Base-by-base conservation (phyloP, 2,329 filamentous ascomycete genomes). In the Fusarium domesticum region DNA sequence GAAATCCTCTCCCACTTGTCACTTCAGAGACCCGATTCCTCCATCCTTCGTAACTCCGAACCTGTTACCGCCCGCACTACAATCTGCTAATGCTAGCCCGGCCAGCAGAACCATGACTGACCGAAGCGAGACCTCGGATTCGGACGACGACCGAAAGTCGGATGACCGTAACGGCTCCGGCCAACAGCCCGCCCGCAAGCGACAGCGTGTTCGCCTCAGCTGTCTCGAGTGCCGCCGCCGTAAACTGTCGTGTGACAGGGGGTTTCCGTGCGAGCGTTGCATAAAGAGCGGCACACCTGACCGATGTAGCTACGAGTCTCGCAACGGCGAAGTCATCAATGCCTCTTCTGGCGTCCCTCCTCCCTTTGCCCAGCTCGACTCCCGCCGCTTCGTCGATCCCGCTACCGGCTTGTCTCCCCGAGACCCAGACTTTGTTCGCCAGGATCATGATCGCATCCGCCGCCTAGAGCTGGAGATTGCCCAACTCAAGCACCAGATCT, bases 231-330 rank as follows among this genome's bases (percentile, higher is more conserved):
- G 79, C 54, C 76, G 79, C 33, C 72, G 78, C 42, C 71, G 79
- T 43, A 83, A 83, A 67, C 69, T 82, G 30, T 81, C 78, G 18
- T 83, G 79, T 61, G 80, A 81, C 63, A 71, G 79, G 48, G 78
- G 79, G 59, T 73, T 81, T 54, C 79, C 79, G 18, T 83, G 79
- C 58, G 77, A 81, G 62, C 75, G 79, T 36, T 83, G 79, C 63
- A 72, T 81, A 63, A 81, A 81, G 65, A 81, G 77, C 48, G 78
- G 77, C 56, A 82, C 78, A 19, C 73, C 78, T 16, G 78, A 81
- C 39, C 72, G 75, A 14, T 82, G 78, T 64, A 78, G 74, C 50
- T 82, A 81, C 57, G 78, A 82, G 63, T 74, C 76, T 20, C 77
- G 72, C 66, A 76, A 67, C 38, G 71, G 74, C 42, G 73, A 75